phyloP scores from a whole-genome alignment of 805 yeast species.

The Starmerella cellae region DNA sequence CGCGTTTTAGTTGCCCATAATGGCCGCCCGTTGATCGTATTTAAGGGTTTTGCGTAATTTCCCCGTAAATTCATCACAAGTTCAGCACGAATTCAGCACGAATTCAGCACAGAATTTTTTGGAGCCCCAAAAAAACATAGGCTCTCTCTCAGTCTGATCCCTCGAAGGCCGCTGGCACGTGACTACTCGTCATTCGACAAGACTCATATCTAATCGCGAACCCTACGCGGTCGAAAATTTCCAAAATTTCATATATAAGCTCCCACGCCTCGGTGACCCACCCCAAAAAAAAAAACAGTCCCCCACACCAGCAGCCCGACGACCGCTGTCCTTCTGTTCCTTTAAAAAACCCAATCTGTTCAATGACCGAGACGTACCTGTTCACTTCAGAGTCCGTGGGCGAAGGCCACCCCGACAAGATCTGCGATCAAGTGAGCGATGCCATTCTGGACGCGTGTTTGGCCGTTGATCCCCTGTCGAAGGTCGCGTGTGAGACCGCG shows the following conservation, averaged over 20 bases:
- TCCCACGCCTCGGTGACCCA: not conserved
- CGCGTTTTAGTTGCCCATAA: no score
- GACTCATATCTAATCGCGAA: not conserved
- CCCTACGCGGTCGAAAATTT: not conserved
- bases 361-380: constrained; percentile 33
- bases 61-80: no score
- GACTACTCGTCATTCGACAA: not conserved
- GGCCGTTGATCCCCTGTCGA: constrained; percentile 88
- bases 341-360: not conserved
- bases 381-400: constrained; percentile 61
- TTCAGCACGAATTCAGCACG: no score
- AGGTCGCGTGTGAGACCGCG: constrained; percentile 99
- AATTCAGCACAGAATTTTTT: no score
- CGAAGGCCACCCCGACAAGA: constrained; percentile 46
- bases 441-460: constrained; percentile 97
- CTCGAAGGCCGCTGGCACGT: not conserved
- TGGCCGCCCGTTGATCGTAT: no score
- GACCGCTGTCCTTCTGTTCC: not conserved
- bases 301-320: no score
- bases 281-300: no score
- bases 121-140: no score
- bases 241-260: not conserved
- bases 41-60: no score
- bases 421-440: constrained; percentile 96
- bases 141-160: no score